Evolutionary conservation across 2,329 filamentous ascomycete species (phyloP).

Genomic region (Fusarium bulbicola): DNA sequence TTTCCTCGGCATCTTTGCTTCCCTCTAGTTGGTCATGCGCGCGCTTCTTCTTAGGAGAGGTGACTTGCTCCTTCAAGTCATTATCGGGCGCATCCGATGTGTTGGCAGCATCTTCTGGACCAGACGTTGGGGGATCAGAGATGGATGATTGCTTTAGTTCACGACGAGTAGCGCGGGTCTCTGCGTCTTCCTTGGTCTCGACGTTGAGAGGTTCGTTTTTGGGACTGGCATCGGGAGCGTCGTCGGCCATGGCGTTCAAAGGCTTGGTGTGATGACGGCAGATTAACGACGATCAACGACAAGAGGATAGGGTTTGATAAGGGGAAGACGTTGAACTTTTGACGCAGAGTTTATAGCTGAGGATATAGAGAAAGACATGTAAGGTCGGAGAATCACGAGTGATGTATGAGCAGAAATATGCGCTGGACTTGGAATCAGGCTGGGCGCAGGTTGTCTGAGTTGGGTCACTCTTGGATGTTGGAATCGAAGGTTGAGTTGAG

Average conservation of each 20-base stretch:
- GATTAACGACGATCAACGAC: neutral
- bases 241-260: conserved; percentile 55
- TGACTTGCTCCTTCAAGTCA: conserved; percentile 58
- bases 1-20: conserved; percentile 53
- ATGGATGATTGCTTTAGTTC: conserved; percentile 72
- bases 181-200: conserved; percentile 65
- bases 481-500: conserved; percentile 34
- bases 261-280: conserved; percentile 29
- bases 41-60: conserved; percentile 74
- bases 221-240: conserved; percentile 53
- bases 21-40: conserved; percentile 67
- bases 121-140: conserved; percentile 55
- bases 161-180: conserved; percentile 69
- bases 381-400: neutral
- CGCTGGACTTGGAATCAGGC: conserved; percentile 24
- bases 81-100: conserved; percentile 48
- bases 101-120: conserved; percentile 45
- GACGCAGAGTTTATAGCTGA: neutral
- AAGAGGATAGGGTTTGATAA: neutral
- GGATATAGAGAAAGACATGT: neutral
- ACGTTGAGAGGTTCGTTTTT: conserved; percentile 46
- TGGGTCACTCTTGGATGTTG: conserved; percentile 33
- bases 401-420: neutral
- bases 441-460: conserved; percentile 31
- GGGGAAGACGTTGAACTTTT: neutral